Conservation (phyloP, 2,329 filamentous ascomycete species). For the Epichloe scottii region DNA sequence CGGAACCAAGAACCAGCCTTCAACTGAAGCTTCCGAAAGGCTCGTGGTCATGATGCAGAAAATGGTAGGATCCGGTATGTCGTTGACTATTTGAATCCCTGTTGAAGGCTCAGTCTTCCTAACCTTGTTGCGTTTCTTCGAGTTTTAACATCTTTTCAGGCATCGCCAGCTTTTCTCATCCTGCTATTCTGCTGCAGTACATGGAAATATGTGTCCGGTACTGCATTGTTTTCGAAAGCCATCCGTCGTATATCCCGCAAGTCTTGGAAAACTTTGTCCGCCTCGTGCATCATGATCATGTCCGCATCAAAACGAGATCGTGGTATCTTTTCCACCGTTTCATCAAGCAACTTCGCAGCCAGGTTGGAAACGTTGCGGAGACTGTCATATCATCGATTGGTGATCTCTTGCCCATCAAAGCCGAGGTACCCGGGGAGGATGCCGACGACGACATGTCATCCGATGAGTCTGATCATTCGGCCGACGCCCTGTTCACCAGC, state of each 20-base stretch:
- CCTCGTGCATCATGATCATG: slow-evolving; percentile 76
- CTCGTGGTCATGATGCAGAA: slow-evolving; percentile 87
- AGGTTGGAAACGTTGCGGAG: slow-evolving; percentile 81
- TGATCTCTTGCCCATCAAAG: slow-evolving; percentile 81
- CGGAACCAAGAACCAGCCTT: slow-evolving; percentile 75
- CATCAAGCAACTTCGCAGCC: slow-evolving; percentile 71
- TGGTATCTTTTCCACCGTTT: slow-evolving; percentile 97
- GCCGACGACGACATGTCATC: slow-evolving; percentile 90
- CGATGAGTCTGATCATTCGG: slow-evolving; percentile 77
- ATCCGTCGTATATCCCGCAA: slow-evolving; percentile 67
- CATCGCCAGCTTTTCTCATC: slow-evolving; percentile 75
- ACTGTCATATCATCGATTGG: slow-evolving; percentile 82
- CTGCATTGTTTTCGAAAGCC: slow-evolving; percentile 79
- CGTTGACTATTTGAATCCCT: neutral
- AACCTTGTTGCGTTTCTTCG: neutral
- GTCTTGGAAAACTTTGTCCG: slow-evolving; percentile 86
- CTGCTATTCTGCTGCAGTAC: slow-evolving; percentile 86
- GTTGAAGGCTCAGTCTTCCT: neutral
- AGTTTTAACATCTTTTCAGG: slow-evolving; percentile 33
- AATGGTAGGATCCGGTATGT: slow-evolving; percentile 82
- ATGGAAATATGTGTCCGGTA: slow-evolving; percentile 98
- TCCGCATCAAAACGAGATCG: slow-evolving; percentile 76
- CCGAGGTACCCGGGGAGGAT: slow-evolving; percentile 66
- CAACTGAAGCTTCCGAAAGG: slow-evolving; percentile 64
- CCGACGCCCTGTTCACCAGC: slow-evolving; percentile 81